Base-by-base conservation (phyloP, 163 green algal genomes). In the Picocystis sp. region DNA sequence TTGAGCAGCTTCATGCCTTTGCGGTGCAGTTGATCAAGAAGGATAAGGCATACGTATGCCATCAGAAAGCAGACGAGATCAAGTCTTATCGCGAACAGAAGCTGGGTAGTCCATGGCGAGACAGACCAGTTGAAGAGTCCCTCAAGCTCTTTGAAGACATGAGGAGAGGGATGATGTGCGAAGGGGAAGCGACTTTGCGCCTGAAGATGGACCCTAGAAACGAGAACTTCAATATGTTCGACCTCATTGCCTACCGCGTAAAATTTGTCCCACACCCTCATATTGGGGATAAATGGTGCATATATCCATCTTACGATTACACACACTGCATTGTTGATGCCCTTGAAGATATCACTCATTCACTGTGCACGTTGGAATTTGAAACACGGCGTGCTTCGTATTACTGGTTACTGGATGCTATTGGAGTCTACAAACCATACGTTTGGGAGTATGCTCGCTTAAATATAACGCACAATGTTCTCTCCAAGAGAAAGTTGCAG, bases 301-400 rank as follows among this genome's bases (percentile, higher is more conserved):
- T 99, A 64, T 99, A 99, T 73, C 91, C 91, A 17, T 92, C 76
- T 22, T 99, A 99, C 62, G 91, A 99, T 79, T 99, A 87, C 82
- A 98, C 91, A 2, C 91, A 99, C 74, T 98, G 89, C 76, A 54
- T 99, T 43, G 72, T 96, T 56, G 91, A 99, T 68, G 65, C 78
- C 0, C 59, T 99, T 17, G 91, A 99, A 66, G 84, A 98, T 71
- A 85, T 99, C 61, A 93, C 86, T 1, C 91, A 99, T 73, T 98
- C 91, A 10, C 73, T 99, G 55, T 99, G 91, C 76, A 99, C 91
- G 12, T 74, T 99, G 34, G 91, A 99, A 72, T 99, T 99, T 71
- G 86, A 96, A 71, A 73, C 74, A 8, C 67, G 91, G 2, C 71
- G 92, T 17, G 89, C 91, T 15, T 90, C 77, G 22, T 99, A 97